Base-by-base conservation (phyloP, 2,329 filamentous ascomycete genomes). In the Aspergillus ruber region DNA sequence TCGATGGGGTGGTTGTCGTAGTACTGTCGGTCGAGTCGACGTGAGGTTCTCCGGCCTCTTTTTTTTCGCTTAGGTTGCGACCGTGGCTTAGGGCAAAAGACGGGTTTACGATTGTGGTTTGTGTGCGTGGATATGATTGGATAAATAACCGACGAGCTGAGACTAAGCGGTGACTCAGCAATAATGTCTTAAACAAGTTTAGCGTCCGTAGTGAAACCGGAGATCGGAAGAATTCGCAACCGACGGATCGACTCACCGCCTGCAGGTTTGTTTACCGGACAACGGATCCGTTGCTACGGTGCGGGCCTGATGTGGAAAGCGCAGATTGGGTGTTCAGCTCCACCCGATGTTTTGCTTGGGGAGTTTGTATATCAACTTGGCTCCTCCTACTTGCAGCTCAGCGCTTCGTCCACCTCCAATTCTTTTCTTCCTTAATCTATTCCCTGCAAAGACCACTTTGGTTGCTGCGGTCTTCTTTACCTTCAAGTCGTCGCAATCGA, bases 121-220 rank as follows among this genome's bases (percentile, higher is more conserved):
- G 69, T 71, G 69, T 68, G 69, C 61, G 49, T 44, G 23, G 20
- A 17, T 20, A 3, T 65, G 57, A 71, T 72, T 72, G 69, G 69
- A 35, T 53, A 57, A 49, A 54, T 71, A 71, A 70, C 65, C 68
- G 67, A 69, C 53, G 20, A 7, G 35, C 6, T 6, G 20, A 4
- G 15, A 32, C 57, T 65, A 68, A 51, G 1, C n/a, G 57, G 57
- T 42, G 0, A 3, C 48, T 51, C 8, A 1, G 53, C 63, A n/a
- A 38, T 47, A 46, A 62, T 69, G 61, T 63, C 54, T 64, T 65
- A 61, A 29, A 60, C 18, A 1, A 50, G 58, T 13, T 42, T 52
- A 52, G 51, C 20, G 49, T 40, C 43, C 7, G 38, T 10, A 12
- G 25, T 29, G 25, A 29, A 12, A 23, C 20, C 17, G 32, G 40